Percentiles rank a stretch among this genome's conserved stretches.
Evolutionary conservation across 176 grass and related monocot species (phyloP).

Genomic region (Phoenix dactylifera): DNA sequence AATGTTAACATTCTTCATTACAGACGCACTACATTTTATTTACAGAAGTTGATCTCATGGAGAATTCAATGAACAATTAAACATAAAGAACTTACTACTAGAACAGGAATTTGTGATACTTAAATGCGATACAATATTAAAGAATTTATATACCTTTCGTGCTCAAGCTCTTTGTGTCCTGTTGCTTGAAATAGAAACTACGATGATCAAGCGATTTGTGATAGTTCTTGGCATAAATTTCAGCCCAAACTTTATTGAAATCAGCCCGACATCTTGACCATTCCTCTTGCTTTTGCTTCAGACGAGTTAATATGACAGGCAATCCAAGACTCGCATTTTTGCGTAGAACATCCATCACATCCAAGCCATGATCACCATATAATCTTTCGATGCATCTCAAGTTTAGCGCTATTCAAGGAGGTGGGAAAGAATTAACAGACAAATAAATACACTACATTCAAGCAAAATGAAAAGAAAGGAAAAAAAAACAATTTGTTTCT

Average conservation of each 20-base stretch:
- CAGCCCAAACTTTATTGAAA: slow-evolving; percentile 80
- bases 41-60: too few species aligned
- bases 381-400: slow-evolving; percentile 63
- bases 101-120: too few species aligned
- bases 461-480: slow-evolving; percentile 3
- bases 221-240: slow-evolving; percentile 82
- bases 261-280: slow-evolving; percentile 65
- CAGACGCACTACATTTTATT: too few species aligned
- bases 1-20: too few species aligned
- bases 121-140: neutral
- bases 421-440: too few species aligned
- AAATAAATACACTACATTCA: too few species aligned
- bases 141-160: slow-evolving; percentile 42
- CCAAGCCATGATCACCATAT: slow-evolving; percentile 72
- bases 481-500: neutral
- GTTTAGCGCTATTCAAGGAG: slow-evolving; percentile 41
- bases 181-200: slow-evolving; percentile 82
- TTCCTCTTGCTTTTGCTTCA: slow-evolving; percentile 76
- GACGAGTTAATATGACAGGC: slow-evolving; percentile 65
- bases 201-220: slow-evolving; percentile 79
- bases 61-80: too few species aligned
- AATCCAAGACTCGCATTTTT: slow-evolving; percentile 62
- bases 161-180: slow-evolving; percentile 66
- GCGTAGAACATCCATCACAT: slow-evolving; percentile 64
- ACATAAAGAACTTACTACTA: too few species aligned